A percentile compares a stretch with the other conserved stretches of the same genome.
phyloP scores from a whole-genome alignment of 1,139 yeast genomes.

The Taphrina wiesneri region DNA sequence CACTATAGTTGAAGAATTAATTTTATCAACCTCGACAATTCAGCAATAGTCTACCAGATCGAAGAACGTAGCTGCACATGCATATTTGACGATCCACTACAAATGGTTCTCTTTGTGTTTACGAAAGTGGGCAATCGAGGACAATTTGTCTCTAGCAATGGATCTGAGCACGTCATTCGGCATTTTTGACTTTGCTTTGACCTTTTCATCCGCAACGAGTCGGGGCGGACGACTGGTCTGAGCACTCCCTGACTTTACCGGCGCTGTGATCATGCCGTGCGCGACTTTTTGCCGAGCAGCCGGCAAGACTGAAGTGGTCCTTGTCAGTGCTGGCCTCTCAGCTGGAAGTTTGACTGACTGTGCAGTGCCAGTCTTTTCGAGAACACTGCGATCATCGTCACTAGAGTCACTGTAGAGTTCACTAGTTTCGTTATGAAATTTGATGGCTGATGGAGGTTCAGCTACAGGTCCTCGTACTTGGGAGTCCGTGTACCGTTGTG shows the following conservation, averaged over 20 bases:
- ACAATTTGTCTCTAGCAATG: slow-evolving; percentile 2
- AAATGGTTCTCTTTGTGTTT: background rate
- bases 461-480: background rate
- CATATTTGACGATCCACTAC: too few relatives aligned
- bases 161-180: slow-evolving; percentile 4
- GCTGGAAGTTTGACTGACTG: background rate
- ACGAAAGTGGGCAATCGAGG: slow-evolving; percentile 2
- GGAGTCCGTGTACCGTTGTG: background rate
- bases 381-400: background rate
- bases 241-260: background rate
- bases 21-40: too few relatives aligned
- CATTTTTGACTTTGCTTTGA: background rate
- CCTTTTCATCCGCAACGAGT: background rate
- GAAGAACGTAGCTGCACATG: too few relatives aligned
- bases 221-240: background rate
- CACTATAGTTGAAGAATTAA: too few relatives aligned
- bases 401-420: background rate
- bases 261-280: background rate
- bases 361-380: background rate
- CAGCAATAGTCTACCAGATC: too few relatives aligned
- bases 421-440: background rate
- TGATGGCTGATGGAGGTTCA: background rate
- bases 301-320: background rate
- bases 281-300: background rate
- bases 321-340: background rate